Evolutionary conservation across 768 basidiomycete species (phyloP), one percentile per base, ranked within the genome.

Genomic region (Cystobasidium ongulense): DNA sequence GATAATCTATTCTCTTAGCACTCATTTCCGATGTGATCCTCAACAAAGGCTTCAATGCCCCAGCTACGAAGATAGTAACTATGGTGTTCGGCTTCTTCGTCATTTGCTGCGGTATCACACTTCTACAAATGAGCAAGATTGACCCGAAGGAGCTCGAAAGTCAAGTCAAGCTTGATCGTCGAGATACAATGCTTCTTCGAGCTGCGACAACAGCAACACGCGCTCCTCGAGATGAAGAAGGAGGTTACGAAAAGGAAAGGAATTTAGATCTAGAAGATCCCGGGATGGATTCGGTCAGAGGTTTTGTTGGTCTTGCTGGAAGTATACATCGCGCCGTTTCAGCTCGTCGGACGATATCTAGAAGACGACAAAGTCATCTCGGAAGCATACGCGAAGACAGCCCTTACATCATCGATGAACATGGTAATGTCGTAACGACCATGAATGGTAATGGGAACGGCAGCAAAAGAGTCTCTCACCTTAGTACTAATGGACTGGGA

Each of bases 71-170:
- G 76, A 93, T 99, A 66, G 85, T 98, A 63, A 96, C 94, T 1
- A 85, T 97, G 73, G 79, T 82, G 11, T 72, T 82, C 25, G 94
- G 87, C 8, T 98, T 99, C 84, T 81, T 96, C 75, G 87, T 90
- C 73, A 94, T 94, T 68, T 92, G 90, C 79, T 82, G 91, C 25
- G 95, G 95, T 23, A 97, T 98, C 80, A 90, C 90, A 35, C 88
- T 99, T 76, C 87, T 99, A 8, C 96, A 99, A 82, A 89, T 95
- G 86, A 91, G 89, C 80, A 91, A 91, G 82, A 87, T 98, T 76
- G 95, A 99, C 79, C 95, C 96, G 11, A 84, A 84, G 23, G 82
- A 87, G 67, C 85, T 97, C 78, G 75, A 75, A 25, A 87, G 84
- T 73, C 80, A 87, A 61, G 66, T 74, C 8, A 77, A 78, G 41